Evolutionary conservation across 106 monocot genomes (phyloP), one percentile per base, ranked within the genome.

Genomic region (Alisma plantagoaquatica): DNA sequence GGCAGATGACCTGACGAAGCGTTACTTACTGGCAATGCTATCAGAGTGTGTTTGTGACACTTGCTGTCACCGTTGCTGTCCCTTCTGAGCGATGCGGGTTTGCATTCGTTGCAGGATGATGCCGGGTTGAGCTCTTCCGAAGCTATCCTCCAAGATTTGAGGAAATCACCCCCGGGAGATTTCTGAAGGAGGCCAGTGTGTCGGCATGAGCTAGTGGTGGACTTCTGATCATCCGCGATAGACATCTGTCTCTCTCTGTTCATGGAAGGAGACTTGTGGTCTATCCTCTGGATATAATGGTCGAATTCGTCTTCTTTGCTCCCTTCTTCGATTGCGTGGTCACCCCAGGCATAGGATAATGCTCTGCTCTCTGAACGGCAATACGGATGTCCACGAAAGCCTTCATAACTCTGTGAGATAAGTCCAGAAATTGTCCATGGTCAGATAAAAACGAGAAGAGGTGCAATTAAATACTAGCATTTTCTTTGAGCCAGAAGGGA

Each of bases 341-440:
- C 70, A 45, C 68, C 57, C 75, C 80, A 84, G 41, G 45, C 73
- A 31, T 79, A 73, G 4, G 83, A 74, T 16, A 77, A 42, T 33
- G 74, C 81, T 50, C 63, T 61, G 25, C 64, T 77, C 14, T 87
- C 83, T 2, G 73, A 66, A 25, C 30, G 69, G 22, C 75, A 54
- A 41, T 59, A 69, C 21, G 58, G 75, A 62, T 60, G 53, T 43
- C 73, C 82, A 32, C 73, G 78, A 27, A 80, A n/a, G n/a, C n/a
- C 80, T 42, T 83, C 84, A 30, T 91, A 84, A 67, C 70, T 91
- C 91, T 91, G 84, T 28, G 22, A 33, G 57, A 38, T 14, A 38
- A 14, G 35, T n/a, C n/a, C n/a, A n/a, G n/a, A n/a, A n/a, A n/a
- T n/a, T n/a, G n/a, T n/a, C n/a, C n/a, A n/a, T n/a, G n/a, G n/a